These are phyloP conservation scores for Suillus cothurnatus DNA, from an alignment of 768 basidiomycete genomes.

Conservation along the genomic window DNA sequence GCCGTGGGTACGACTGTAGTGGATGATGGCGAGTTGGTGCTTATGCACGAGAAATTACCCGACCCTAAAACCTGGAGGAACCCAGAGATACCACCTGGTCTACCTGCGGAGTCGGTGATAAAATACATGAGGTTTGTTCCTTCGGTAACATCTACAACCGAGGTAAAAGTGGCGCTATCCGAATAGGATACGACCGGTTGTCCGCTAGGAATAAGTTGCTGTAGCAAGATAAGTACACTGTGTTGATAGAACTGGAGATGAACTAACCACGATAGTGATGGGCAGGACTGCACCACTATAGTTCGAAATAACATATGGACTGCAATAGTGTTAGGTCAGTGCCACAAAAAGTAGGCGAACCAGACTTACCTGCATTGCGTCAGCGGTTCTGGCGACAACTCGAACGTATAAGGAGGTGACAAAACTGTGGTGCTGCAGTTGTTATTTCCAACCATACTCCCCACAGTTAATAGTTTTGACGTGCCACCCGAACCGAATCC, in stretches of 20 bases:
- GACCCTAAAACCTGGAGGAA: conserved; percentile 47
- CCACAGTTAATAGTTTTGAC: conserved; percentile 50
- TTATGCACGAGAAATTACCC: conserved; percentile 53
- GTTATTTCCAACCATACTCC: conserved; percentile 38
- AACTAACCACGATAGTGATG: conserved; percentile 51
- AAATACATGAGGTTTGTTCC: conserved; percentile 61
- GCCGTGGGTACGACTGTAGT: conserved; percentile 28
- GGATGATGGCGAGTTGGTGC: conserved; percentile 52
- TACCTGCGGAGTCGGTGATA: conserved; percentile 51
- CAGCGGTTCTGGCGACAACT: conserved; percentile 48
- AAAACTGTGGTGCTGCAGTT: conserved; percentile 54
- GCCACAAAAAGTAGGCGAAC: background rate
- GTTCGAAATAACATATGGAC: conserved; percentile 47
- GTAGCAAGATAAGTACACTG: conserved; percentile 4
- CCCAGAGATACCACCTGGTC: conserved; percentile 62
- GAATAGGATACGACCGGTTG: conserved; percentile 46
- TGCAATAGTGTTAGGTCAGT: conserved; percentile 23
- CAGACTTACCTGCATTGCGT: conserved; percentile 61
- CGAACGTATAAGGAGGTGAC: conserved; percentile 46
- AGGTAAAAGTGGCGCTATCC: conserved; percentile 41
- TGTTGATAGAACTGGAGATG: background rate
- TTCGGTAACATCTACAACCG: conserved; percentile 56
- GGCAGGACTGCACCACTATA: conserved; percentile 52
- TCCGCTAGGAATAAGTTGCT: conserved; percentile 73
- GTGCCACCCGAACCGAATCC: conserved; percentile 71